Evolutionary conservation across 1,284 basidiomycete species (phyloP), one percentile per base, ranked within the genome.

Genomic region (Cystobasidium slooffiae): DNA sequence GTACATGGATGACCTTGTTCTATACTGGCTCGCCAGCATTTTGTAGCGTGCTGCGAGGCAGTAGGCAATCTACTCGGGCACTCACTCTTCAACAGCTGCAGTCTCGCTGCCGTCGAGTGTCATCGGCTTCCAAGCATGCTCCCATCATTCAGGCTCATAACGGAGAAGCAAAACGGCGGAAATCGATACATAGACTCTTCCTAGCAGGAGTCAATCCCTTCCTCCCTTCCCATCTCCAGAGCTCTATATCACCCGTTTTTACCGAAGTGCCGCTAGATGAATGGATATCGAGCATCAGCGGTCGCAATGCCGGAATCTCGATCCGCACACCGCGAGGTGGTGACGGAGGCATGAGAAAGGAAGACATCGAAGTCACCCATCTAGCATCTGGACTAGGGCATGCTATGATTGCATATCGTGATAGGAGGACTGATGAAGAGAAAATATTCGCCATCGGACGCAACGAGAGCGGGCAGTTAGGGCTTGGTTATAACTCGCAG

Each of bases 401-500:
- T 61, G 41, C 68, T 10, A 47, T 80, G 16, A 39, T 77, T 12
- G 46, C 52, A 5, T 80, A 76, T 56, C 62, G 73, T 9, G 75
- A 75, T 44, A 49, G 52, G 1, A 24, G 53, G 9, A 51, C 55
- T 24, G 77, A 76, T 12, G 59, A 67, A 1, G 77, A 78, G 49
- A 61, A 76, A 9, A 65, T 78, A 12, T 68, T 80, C 20, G 77
- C 76, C 6, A 69, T 77, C 12, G 79, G 79, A 0, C 56, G 78
- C 24, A 80, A 80, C 67, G 79, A 79, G 63, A 43, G 52, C 0
- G 79, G 76, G 0, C 78, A 80, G 55, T 73, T 80, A 20, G 79
- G 78, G 0, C 43, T 79, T 1, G 79, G 77, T 0, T 79, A 77
- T 24, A 76, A 77, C 6, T 73, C 67, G 12, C 79, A 79, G 59